Evolutionary conservation across 495 filamentous ascomycete species (phyloP).

Genomic region (Cladorrhinum samala): DNA sequence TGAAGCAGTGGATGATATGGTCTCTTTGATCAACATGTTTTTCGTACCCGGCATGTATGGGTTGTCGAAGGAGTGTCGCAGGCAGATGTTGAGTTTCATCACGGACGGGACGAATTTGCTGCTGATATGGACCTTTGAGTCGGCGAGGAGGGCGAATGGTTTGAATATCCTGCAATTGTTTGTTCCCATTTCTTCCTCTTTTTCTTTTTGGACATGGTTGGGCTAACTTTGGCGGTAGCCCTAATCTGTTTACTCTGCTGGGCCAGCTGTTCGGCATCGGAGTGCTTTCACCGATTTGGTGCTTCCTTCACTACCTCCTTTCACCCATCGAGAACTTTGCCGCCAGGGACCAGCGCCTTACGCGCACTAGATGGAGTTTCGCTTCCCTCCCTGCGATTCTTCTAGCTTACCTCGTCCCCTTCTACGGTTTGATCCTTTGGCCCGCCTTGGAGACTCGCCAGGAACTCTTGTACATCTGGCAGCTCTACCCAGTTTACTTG

Average conservation of each 20-base stretch:
- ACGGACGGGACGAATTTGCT: slow-evolving; percentile 14
- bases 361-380: not conserved
- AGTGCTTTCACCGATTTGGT: slow-evolving; percentile 16
- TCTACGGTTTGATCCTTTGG: slow-evolving; percentile 58
- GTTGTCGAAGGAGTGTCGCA: slow-evolving; percentile 3
- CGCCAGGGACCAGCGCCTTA: slow-evolving; percentile 10
- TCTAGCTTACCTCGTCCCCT: slow-evolving; percentile 10
- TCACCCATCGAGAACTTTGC: slow-evolving; percentile 9
- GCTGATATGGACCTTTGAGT: slow-evolving; percentile 19
- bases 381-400: slow-evolving; percentile 9
- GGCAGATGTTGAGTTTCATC: slow-evolving; percentile 17
- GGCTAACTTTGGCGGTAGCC: slow-evolving; percentile 7
- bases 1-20: not conserved
- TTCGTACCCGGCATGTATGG: slow-evolving; percentile 19
- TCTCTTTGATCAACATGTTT: slow-evolving; percentile 22
- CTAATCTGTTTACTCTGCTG: slow-evolving; percentile 10
- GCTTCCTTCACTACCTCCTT: slow-evolving; percentile 13
- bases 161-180: slow-evolving; percentile 14
- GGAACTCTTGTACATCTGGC: slow-evolving; percentile 7
- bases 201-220: too few species aligned
- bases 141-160: slow-evolving; percentile 3
- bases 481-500: slow-evolving; percentile 8
- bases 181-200: not conserved
- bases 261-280: slow-evolving; percentile 19
- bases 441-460: slow-evolving; percentile 33